Evolutionary conservation across 2,329 filamentous ascomycete species (phyloP).

Genomic region (Monilinia vaccinii-corymbosi): DNA sequence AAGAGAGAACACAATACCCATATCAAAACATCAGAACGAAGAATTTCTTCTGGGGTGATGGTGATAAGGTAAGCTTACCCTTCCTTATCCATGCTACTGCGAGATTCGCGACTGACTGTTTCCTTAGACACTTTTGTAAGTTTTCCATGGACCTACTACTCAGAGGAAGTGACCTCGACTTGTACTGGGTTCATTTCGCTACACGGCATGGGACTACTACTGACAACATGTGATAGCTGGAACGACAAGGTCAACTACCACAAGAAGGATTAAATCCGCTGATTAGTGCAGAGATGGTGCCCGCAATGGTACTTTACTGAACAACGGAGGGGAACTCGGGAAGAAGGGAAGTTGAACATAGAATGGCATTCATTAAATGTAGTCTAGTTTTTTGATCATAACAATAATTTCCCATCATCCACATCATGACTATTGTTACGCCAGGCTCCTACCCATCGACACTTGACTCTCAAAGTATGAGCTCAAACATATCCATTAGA

Average conservation of each 20-base stretch:
- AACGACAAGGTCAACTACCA: slow-evolving; percentile 94
- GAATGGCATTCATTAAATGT: slow-evolving; percentile 10
- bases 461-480: neutral
- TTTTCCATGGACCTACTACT: slow-evolving; percentile 17
- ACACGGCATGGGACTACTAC: neutral
- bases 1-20: slow-evolving; percentile 86
- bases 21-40: slow-evolving; percentile 98
- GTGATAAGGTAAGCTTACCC: slow-evolving; percentile 67
- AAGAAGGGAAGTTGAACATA: slow-evolving; percentile 3
- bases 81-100: slow-evolving; percentile 7
- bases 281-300: neutral
- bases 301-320: neutral
- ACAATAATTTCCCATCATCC: slow-evolving; percentile 9
- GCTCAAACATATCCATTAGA: neutral
- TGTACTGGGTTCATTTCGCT: neutral
- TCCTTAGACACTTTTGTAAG: slow-evolving; percentile 56
- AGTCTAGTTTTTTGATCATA: slow-evolving; percentile 7
- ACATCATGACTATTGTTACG: slow-evolving; percentile 18
- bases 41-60: slow-evolving; percentile 92
- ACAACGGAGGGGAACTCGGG: neutral
- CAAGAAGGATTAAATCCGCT: slow-evolving; percentile 40
- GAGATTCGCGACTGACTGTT: slow-evolving; percentile 13
- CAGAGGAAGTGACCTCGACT: slow-evolving; percentile 5
- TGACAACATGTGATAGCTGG: slow-evolving; percentile 54
- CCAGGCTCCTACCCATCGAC: neutral